Percentiles rank a stretch among this genome's conserved stretches.
These are phyloP conservation scores for Nicotiana tabacum DNA, from an alignment of 257 asterid genomes.

Conservation along the genomic window DNA sequence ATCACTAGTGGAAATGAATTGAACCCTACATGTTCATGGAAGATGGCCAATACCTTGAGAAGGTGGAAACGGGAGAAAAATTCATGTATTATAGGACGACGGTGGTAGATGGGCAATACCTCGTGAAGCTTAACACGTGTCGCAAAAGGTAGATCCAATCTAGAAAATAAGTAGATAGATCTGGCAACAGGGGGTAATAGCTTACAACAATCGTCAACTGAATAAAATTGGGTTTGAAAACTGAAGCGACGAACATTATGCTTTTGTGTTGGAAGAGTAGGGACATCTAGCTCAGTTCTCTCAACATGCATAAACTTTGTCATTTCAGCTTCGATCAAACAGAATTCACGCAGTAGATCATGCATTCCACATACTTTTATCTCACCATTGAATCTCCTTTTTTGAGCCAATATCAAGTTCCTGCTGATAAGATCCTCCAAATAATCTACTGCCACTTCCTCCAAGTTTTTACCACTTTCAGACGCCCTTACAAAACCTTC, in stretches of 20 bases:
- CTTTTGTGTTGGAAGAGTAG: too few species aligned
- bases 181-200: not conserved
- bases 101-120: too few species aligned
- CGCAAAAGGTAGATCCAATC: too few species aligned
- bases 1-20: not conserved
- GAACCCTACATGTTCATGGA: not conserved
- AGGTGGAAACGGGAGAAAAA: not conserved
- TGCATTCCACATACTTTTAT: conserved; percentile 2
- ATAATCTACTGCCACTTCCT: not conserved
- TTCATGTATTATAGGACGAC: not conserved
- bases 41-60: not conserved
- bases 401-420: not conserved
- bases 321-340: not conserved
- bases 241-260: not conserved
- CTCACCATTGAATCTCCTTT: not conserved
- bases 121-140: too few species aligned
- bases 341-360: conserved; percentile 6
- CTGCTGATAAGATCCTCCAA: conserved; percentile 7
- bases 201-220: not conserved
- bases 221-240: not conserved
- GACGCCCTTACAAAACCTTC: conserved; percentile 1
- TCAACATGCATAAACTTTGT: not conserved
- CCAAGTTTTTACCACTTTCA: not conserved
- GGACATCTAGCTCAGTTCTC: too few species aligned
- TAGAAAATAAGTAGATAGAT: not conserved